Percentiles rank a stretch among this genome's conserved stretches.
phyloP scores from a whole-genome alignment of 2,329 filamentous ascomycete species.

The Aspergillus ochraceoroseus region DNA sequence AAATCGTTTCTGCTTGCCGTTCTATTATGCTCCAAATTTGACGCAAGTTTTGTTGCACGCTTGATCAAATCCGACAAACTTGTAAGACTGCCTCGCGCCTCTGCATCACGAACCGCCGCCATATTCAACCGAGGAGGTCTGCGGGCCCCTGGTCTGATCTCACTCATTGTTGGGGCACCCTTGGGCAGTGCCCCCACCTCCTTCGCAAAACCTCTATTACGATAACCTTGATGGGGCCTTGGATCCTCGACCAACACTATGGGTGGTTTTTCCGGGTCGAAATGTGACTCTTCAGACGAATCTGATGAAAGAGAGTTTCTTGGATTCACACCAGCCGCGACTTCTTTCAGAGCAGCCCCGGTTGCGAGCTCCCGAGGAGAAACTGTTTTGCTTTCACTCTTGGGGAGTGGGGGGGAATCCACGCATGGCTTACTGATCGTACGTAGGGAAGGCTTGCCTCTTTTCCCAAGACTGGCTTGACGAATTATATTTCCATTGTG shows the following conservation, averaged over 20 bases:
- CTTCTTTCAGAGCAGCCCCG: constrained; percentile 16
- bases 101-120: constrained; percentile 72
- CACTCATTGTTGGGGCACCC: constrained; percentile 37
- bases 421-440: constrained; percentile 35
- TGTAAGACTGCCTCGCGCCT: constrained; percentile 81
- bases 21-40: constrained; percentile 78
- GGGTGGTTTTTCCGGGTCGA: constrained; percentile 34
- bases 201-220: constrained; percentile 24
- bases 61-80: constrained; percentile 87
- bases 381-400: constrained; percentile 12
- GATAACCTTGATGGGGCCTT: constrained; percentile 14
- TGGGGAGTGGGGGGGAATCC: constrained; percentile 20
- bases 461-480: constrained; percentile 43
- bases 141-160: constrained; percentile 36
- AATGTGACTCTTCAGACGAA: constrained; percentile 25
- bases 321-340: constrained; percentile 10
- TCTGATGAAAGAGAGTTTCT: constrained; percentile 21
- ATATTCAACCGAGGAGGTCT: constrained; percentile 72
- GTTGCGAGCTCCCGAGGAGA: constrained; percentile 1
- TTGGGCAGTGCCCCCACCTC: constrained; percentile 25
- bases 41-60: constrained; percentile 77
- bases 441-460: constrained; percentile 41
- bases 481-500: constrained; percentile 33
- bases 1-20: constrained; percentile 57
- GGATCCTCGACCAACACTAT: constrained; percentile 22